Evolutionary conservation across 75 land plant species (phyloP).

Genomic region (Cryptomeria japonica): DNA sequence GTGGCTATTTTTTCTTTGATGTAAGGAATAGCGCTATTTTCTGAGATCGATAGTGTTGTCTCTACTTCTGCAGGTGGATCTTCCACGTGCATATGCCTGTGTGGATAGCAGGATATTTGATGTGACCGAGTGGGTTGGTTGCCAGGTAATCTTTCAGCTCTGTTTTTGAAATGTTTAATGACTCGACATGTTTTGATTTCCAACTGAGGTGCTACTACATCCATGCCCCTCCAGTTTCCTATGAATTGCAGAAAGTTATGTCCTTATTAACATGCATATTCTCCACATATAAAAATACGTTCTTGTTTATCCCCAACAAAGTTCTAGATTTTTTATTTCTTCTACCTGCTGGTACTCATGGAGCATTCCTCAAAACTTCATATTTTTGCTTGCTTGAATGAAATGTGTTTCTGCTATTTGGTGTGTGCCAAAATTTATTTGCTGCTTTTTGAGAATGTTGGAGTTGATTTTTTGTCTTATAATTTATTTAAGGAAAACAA

Average conservation of each 20-base stretch:
- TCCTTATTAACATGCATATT: neutral
- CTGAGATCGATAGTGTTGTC: neutral
- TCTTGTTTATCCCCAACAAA: neutral
- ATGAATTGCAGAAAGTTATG: neutral
- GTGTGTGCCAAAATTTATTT: neutral
- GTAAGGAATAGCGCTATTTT: neutral
- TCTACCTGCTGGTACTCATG: neutral
- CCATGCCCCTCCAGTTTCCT: neutral
- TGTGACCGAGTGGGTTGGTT: slow-evolving; percentile 87
- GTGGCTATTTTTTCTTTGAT: neutral
- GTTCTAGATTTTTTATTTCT: neutral
- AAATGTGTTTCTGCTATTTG: neutral
- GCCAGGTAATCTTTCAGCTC: slow-evolving; percentile 63
- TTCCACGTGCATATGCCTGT: slow-evolving; percentile 86
- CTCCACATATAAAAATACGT: neutral
- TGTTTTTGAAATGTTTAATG: neutral
- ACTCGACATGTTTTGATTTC: neutral
- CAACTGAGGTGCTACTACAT: neutral
- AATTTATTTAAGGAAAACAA: neutral
- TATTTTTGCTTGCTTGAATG: neutral
- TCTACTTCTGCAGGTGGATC: slow-evolving; percentile 52
- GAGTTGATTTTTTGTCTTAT: neutral
- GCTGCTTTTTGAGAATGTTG: neutral
- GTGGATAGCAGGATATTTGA: slow-evolving; percentile 82
- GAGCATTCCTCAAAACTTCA: neutral